Percentiles rank a stretch among this genome's conserved stretches.
These are phyloP conservation scores for Prunus mume DNA, from an alignment of 306 rosid genomes.

Conservation along the genomic window DNA sequence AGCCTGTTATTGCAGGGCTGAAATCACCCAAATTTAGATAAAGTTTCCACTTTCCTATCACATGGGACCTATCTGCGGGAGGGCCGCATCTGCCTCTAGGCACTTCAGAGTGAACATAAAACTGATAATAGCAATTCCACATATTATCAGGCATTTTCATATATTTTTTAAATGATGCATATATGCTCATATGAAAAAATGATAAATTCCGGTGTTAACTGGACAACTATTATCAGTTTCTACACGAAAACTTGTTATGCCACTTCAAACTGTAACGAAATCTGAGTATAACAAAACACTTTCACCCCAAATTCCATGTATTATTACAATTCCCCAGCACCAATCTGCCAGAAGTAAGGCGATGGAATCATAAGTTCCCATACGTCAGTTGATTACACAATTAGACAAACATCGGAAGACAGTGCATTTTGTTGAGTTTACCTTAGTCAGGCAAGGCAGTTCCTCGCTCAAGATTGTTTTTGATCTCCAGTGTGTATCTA, in stretches of 20 bases:
- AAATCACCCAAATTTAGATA: background rate
- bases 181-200: no score
- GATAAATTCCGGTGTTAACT: background rate
- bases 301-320: background rate
- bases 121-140: background rate
- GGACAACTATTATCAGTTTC: background rate
- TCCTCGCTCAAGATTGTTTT: slow-evolving; percentile 98
- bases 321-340: slow-evolving; percentile 8
- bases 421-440: slow-evolving; percentile 1
- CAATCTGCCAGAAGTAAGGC: background rate
- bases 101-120: background rate
- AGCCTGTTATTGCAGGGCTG: background rate
- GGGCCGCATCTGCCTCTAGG: background rate
- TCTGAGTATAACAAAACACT: background rate
- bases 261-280: background rate
- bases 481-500: slow-evolving; percentile 91
- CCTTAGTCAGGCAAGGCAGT: slow-evolving; percentile 91
- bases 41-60: background rate
- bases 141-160: background rate
- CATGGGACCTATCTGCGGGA: background rate
- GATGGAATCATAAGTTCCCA: background rate
- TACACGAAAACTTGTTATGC: background rate
- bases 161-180: no score
- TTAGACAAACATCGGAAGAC: background rate
- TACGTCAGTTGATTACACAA: background rate